These are phyloP conservation scores for Aspergillus ostianus DNA, from an alignment of 495 filamentous ascomycete genomes.

Conservation along the genomic window DNA sequence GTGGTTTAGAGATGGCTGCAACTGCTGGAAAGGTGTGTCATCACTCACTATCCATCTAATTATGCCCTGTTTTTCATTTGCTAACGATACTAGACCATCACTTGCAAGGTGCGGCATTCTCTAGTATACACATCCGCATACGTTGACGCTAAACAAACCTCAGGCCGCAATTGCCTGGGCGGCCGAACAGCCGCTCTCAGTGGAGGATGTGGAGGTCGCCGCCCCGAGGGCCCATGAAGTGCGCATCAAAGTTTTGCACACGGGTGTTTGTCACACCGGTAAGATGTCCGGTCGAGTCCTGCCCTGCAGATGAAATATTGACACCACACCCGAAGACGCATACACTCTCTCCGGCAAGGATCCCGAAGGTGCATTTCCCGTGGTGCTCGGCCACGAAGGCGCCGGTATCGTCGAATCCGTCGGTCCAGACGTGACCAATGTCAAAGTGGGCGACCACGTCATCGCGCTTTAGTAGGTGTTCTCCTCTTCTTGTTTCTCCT, in stretches of 20 bases:
- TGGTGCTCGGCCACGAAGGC: conserved; percentile 94
- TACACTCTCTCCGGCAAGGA: conserved; percentile 98
- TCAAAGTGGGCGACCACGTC: conserved; percentile 79
- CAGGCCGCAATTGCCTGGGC: conserved; percentile 97
- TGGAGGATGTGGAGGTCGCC: conserved; percentile 89
- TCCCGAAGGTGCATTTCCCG: conserved; percentile 95
- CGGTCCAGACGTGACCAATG: conserved; percentile 90
- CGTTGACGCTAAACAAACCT: no score
- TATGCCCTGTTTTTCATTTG: background rate
- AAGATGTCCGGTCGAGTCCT: conserved; percentile 21
- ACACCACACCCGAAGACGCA: conserved; percentile 61
- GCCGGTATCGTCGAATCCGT: conserved; percentile 96
- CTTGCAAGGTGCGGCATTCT: background rate
- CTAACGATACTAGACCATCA: background rate
- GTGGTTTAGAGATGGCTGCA: background rate
- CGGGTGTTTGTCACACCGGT: conserved; percentile 98
- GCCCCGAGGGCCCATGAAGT: conserved; percentile 95
- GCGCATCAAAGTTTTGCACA: conserved; percentile 93
- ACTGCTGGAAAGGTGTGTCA: background rate
- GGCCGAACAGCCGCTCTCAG: conserved; percentile 79
- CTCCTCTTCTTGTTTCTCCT: background rate
- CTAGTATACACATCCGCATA: no score
- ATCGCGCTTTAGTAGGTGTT: conserved; percentile 83
- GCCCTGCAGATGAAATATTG: background rate
- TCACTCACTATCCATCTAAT: background rate